Base-by-base conservation (phyloP, 345 rosid species). In the Lenwebbia sp. region DNA sequence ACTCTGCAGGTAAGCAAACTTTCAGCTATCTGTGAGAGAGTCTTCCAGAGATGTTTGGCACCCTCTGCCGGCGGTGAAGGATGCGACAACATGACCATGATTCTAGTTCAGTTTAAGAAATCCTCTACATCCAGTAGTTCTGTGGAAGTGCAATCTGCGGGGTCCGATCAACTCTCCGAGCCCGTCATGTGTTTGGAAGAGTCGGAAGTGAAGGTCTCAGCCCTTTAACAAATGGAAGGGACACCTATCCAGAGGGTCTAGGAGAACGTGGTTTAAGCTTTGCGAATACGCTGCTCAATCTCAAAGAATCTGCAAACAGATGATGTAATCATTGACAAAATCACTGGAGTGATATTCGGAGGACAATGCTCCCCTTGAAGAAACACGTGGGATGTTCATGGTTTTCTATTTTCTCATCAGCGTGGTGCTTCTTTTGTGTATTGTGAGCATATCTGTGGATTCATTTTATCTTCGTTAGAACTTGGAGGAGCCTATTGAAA, bases 41-140 rank as follows among this genome's bases (percentile, higher is more conserved):
- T 95, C 52, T 90, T 97, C 1, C 98, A 97, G 65, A 93, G 91
- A 89, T 97, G 99, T 86, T 88, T 97, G 86, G 99, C 99, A 49
- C 99, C 99, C 84, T 93, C 95, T 17, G 95, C 98, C 13, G 93
- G 92, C 28, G 99, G 98, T 22, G 99, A 97, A 91, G 99, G 99
- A 83, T 95, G 99, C 81, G 99, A 97, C 91, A 96, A 97, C 89
- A 97, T 97, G 99, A 97, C 99, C 75, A 97, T 96, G 98, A 93
- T 96, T 90, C 87, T 95, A 92, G 98, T 97, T 84, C 98, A 94
- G 88, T 93, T 97, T 90, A 95, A 94, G 92, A 97, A 94, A 86
- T 91, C 94, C 47, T 70, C 47, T 19, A 37, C 78, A 37, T 70
- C 78, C 78, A 17, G 13, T 10, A 70, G 47, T 70, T 37, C 78